phyloP scores from a whole-genome alignment of 176 grass and related monocot genomes.

The Aegilops speltoides region DNA sequence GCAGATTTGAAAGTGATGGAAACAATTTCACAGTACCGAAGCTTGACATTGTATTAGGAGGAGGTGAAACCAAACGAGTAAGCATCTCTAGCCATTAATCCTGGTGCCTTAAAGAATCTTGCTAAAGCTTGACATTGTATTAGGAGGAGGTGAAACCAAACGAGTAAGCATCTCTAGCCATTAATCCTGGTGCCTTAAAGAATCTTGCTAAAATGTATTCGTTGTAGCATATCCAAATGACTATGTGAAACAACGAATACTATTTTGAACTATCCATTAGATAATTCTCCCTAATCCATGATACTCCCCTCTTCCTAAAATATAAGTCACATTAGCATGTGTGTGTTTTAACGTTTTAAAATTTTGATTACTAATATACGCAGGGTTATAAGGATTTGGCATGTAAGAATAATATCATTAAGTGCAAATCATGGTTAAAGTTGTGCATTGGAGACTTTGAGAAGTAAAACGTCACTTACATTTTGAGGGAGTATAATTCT shows the following conservation, averaged over 20 bases:
- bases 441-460: not conserved
- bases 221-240: not conserved
- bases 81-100: slow-evolving; percentile 28
- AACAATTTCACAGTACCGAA: slow-evolving; percentile 64
- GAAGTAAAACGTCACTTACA: not conserved
- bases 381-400: too few relatives aligned
- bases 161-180: slow-evolving; percentile 52
- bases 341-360: too few relatives aligned
- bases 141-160: slow-evolving; percentile 77
- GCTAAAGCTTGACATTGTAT: slow-evolving; percentile 68
- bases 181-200: not conserved
- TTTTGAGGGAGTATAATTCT: not conserved
- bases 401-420: too few relatives aligned
- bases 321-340: not conserved
- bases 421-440: not conserved
- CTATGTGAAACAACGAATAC: not conserved
- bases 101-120: not conserved
- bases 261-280: not conserved
- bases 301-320: not conserved
- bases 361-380: too few relatives aligned
- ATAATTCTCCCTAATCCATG: not conserved
- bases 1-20: slow-evolving; percentile 63
- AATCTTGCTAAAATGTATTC: slow-evolving; percentile 35
- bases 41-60: slow-evolving; percentile 75
- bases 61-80: slow-evolving; percentile 82